These are phyloP conservation scores for Flueggea neowawraea DNA, from an alignment of 441 rosid genomes.

Conservation along the genomic window DNA sequence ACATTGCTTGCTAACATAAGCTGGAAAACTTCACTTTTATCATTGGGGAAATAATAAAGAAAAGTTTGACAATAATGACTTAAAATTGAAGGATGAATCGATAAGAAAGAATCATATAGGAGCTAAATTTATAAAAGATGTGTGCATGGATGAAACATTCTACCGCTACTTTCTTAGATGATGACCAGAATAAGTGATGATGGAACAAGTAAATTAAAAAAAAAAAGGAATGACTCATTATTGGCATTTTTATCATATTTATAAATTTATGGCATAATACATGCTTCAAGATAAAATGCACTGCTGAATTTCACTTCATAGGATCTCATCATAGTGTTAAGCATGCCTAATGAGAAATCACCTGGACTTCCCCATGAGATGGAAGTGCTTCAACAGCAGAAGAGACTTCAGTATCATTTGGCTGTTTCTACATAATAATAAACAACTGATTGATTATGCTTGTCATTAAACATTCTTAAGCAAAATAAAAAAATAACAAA, in stretches of 20 bases:
- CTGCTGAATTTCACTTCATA: not conserved
- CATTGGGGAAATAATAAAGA: too few species aligned
- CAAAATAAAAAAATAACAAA: not conserved
- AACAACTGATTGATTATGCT: conserved; percentile 5
- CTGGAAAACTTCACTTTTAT: not conserved
- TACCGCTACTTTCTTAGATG: too few species aligned
- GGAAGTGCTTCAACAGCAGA: conserved; percentile 10
- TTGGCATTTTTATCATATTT: not conserved
- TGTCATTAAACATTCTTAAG: conserved; percentile 5
- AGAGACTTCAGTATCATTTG: too few species aligned
- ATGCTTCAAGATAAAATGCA: not conserved
- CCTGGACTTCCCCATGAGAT: conserved; percentile 21
- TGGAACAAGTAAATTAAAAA: too few species aligned
- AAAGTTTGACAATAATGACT: too few species aligned
- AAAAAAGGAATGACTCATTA: too few species aligned
- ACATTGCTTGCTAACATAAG: not conserved
- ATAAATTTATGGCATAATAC: too few species aligned
- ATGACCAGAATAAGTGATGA: too few species aligned
- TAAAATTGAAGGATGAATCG: too few species aligned
- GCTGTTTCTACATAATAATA: conserved; percentile 28
- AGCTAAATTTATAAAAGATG: too few species aligned
- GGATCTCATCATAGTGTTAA: conserved; percentile 3
- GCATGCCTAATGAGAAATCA: conserved; percentile 11
- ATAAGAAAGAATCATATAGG: too few species aligned
- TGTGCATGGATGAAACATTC: too few species aligned